phyloP scores from a whole-genome alignment of 345 rosid species.

The Brassica napus region Da-Ae NC_063446.1:6845501-6846000 shows the following conservation, averaged over 20 bases:
- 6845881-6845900: neutral
- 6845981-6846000: constrained; percentile 81
- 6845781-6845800: constrained; percentile 85
- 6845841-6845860: neutral
- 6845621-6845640: neutral
- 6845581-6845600: neutral
- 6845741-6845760: constrained; percentile 69
- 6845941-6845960: constrained; percentile 65
- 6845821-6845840: constrained; percentile 7
- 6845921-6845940: constrained; percentile 72
- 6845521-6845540: constrained; percentile 76
- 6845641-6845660: neutral
- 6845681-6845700: neutral
- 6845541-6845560: constrained; percentile 83
- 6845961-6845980: constrained; percentile 75
- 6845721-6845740: constrained; percentile 95
- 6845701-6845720: constrained; percentile 54
- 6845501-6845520: constrained; percentile 78
- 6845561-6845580: constrained; percentile 39
- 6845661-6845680: neutral
- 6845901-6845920: constrained; percentile 31
- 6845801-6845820: constrained; percentile 7
- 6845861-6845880: neutral
- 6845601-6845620: neutral
- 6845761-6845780: constrained; percentile 62